Conservation (phyloP, 2,329 filamentous ascomycete genomes). For the Scedosporium aurantiacum region DNA sequence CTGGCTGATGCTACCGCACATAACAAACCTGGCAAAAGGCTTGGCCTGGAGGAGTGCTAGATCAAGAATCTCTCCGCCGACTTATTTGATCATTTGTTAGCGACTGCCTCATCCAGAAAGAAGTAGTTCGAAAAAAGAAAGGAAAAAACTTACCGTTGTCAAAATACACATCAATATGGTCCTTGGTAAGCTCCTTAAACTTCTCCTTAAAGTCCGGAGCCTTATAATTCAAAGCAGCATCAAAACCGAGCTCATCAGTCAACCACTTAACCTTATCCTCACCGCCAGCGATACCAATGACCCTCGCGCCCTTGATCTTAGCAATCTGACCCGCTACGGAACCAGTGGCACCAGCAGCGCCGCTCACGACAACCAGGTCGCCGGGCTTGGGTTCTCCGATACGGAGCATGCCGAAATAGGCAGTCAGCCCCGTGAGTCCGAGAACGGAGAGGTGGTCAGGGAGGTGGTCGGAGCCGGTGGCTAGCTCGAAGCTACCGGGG, state of each 20-base stretch:
- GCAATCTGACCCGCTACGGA: constrained; percentile 69
- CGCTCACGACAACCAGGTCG: constrained; percentile 67
- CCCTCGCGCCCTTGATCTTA: constrained; percentile 53
- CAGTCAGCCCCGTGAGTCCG: constrained; percentile 61
- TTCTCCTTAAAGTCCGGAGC: constrained; percentile 46
- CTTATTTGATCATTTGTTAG: constrained; percentile 16
- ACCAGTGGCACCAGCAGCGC: constrained; percentile 68
- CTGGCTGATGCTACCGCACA: constrained; percentile 60
- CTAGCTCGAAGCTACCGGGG: constrained; percentile 20
- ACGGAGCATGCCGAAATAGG: constrained; percentile 63
- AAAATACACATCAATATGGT: constrained; percentile 59
- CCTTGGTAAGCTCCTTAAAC: constrained; percentile 46
- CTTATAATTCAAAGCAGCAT: constrained; percentile 61
- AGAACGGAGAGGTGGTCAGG: constrained; percentile 49
- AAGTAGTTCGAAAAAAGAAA: not conserved
- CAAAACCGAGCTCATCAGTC: constrained; percentile 52
- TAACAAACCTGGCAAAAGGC: constrained; percentile 52
- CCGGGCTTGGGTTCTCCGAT: constrained; percentile 57
- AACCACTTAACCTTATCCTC: constrained; percentile 59
- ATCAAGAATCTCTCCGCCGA: constrained; percentile 61
- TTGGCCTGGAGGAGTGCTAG: constrained; percentile 54
- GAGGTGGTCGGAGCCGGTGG: constrained; percentile 27
- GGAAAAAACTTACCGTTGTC: constrained; percentile 42
- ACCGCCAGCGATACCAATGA: constrained; percentile 55
- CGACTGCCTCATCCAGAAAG: constrained; percentile 3